phyloP scores from a whole-genome alignment of 768 basidiomycete genomes.

The Kondoa malvinella region DNA sequence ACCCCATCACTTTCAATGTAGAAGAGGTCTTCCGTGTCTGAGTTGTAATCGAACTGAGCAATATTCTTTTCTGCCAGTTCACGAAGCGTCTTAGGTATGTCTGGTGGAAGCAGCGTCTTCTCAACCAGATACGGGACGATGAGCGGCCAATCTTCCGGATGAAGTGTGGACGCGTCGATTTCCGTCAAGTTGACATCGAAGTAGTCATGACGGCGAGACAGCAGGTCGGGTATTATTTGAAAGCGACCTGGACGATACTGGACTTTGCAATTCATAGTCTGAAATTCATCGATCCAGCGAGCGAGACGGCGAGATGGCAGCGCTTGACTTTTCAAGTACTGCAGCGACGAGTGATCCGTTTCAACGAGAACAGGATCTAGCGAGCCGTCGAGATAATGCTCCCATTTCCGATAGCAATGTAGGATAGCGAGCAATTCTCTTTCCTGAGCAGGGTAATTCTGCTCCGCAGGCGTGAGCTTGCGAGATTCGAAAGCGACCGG shows the following conservation, averaged over 20 bases:
- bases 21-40: neutral
- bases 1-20: slow-evolving; percentile 1
- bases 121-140: neutral
- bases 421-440: slow-evolving; percentile 41
- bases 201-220: slow-evolving; percentile 15
- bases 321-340: slow-evolving; percentile 32
- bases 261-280: slow-evolving; percentile 32
- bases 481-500: slow-evolving; percentile 33
- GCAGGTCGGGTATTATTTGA: slow-evolving; percentile 10
- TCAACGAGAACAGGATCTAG: slow-evolving; percentile 25
- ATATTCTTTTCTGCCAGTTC: neutral
- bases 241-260: slow-evolving; percentile 26
- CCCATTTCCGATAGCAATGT: slow-evolving; percentile 30
- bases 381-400: slow-evolving; percentile 30
- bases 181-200: slow-evolving; percentile 8
- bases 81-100: neutral
- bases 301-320: slow-evolving; percentile 37
- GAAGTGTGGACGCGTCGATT: slow-evolving; percentile 1
- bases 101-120: neutral
- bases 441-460: slow-evolving; percentile 41
- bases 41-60: neutral
- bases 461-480: slow-evolving; percentile 29
- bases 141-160: neutral
- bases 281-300: slow-evolving; percentile 34
- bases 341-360: slow-evolving; percentile 23